A percentile compares a stretch with the other conserved stretches of the same genome.
These are phyloP conservation scores for Penicillium coffeae DNA, from an alignment of 495 filamentous ascomycete genomes.

Conservation along the genomic window DNA sequence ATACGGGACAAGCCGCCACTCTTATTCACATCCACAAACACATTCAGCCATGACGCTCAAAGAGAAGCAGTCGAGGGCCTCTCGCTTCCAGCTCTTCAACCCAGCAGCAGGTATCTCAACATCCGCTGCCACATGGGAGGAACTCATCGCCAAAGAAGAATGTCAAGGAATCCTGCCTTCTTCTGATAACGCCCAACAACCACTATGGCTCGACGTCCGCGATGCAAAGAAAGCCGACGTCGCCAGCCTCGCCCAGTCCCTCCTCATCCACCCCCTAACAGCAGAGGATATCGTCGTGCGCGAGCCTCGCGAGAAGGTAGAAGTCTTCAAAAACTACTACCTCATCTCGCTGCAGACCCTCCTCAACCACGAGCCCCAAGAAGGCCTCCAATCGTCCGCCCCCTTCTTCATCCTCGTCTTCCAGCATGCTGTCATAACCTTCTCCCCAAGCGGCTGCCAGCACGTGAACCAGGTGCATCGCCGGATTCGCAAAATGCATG, in stretches of 20 bases:
- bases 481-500: constrained; percentile 77
- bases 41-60: background rate
- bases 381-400: constrained; percentile 63
- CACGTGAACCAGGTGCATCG: constrained; percentile 79
- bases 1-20: background rate
- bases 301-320: constrained; percentile 92
- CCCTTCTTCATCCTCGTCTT: constrained; percentile 94
- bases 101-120: background rate
- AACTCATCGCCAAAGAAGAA: too few species aligned
- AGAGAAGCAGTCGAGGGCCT: background rate
- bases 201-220: constrained; percentile 89
- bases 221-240: constrained; percentile 83
- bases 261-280: constrained; percentile 86
- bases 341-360: constrained; percentile 92
- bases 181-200: too few species aligned
- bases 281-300: constrained; percentile 87
- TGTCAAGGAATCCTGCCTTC: constrained; percentile 25
- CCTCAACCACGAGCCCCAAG: constrained; percentile 55
- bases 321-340: constrained; percentile 90
- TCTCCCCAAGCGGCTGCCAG: constrained; percentile 71
- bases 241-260: constrained; percentile 68
- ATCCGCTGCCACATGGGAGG: background rate
- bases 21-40: too few species aligned
- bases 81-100: background rate
- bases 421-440: constrained; percentile 83